Evolutionary conservation across 1,284 basidiomycete genomes (phyloP).

Genomic region (Caloboletus inedulis): DNA sequence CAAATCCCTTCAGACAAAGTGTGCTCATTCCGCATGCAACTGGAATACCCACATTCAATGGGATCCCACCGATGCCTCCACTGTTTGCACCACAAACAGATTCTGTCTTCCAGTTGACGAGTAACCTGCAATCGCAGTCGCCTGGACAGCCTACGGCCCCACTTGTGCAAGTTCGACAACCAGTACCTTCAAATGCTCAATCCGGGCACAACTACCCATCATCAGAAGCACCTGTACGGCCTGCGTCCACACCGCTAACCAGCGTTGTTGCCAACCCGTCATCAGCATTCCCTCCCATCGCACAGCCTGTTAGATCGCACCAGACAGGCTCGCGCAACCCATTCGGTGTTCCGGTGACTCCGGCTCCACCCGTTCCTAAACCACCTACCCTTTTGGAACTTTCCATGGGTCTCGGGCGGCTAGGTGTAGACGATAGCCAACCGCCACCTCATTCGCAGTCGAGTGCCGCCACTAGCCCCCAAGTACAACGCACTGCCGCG

Average conservation of each 20-base stretch:
- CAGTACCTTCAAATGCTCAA: constrained; percentile 8
- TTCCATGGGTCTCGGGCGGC: constrained; percentile 46
- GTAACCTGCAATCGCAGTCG: constrained; percentile 9
- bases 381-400: constrained; percentile 81
- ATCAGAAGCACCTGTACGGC: constrained; percentile 46
- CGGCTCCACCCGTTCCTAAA: constrained; percentile 71
- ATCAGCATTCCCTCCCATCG: constrained; percentile 40
- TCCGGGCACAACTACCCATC: constrained; percentile 18
- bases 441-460: constrained; percentile 34
- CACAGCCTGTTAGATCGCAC: constrained; percentile 76
- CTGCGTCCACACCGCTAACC: constrained; percentile 66
- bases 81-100: constrained; percentile 9
- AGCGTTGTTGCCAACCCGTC: constrained; percentile 31
- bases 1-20: constrained; percentile 34
- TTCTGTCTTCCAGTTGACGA: constrained; percentile 12
- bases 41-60: constrained; percentile 72
- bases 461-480: constrained; percentile 8
- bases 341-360: constrained; percentile 74
- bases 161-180: constrained; percentile 5
- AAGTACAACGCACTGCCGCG: background rate
- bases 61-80: constrained; percentile 31
- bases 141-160: constrained; percentile 3
- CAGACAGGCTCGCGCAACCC: constrained; percentile 95
- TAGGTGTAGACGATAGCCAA: constrained; percentile 22
- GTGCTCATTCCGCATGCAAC: constrained; percentile 61